phyloP scores from a whole-genome alignment of 257 asterid species.

The Solanum verrucosum region DNA sequence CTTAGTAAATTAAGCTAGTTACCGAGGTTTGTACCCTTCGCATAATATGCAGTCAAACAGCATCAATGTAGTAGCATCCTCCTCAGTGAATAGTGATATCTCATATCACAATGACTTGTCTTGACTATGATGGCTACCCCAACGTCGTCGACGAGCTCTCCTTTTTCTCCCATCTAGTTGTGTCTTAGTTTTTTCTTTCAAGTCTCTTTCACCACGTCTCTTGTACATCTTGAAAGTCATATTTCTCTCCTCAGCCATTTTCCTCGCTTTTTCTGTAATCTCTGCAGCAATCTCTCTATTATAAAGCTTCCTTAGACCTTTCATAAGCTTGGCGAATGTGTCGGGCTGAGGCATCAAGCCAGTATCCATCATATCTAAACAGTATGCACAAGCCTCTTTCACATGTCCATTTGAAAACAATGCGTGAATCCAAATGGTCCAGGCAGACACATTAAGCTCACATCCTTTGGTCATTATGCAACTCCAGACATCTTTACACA shows the following conservation, averaged over 20 bases:
- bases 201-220: conserved; percentile 75
- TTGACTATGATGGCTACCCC: conserved; percentile 49
- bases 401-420: conserved; percentile 74
- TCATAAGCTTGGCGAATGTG: conserved; percentile 83
- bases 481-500: conserved; percentile 73
- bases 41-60: not conserved
- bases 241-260: conserved; percentile 81
- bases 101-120: conserved; percentile 29
- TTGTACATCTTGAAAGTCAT: conserved; percentile 90
- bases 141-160: conserved; percentile 54
- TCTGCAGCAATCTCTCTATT: conserved; percentile 79
- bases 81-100: not conserved
- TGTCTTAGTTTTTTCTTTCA: conserved; percentile 63
- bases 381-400: conserved; percentile 77
- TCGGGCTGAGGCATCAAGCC: conserved; percentile 97
- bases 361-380: conserved; percentile 85
- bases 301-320: conserved; percentile 67
- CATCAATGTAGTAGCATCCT: not conserved
- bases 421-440: conserved; percentile 96
- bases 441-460: conserved; percentile 68
- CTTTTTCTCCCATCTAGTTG: conserved; percentile 62
- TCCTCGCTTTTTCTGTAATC: conserved; percentile 76
- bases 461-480: conserved; percentile 65
- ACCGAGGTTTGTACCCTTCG: not conserved
- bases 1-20: not conserved